Evolutionary conservation across 495 filamentous ascomycete species (phyloP).

Genomic region (Cercophora samala): DNA sequence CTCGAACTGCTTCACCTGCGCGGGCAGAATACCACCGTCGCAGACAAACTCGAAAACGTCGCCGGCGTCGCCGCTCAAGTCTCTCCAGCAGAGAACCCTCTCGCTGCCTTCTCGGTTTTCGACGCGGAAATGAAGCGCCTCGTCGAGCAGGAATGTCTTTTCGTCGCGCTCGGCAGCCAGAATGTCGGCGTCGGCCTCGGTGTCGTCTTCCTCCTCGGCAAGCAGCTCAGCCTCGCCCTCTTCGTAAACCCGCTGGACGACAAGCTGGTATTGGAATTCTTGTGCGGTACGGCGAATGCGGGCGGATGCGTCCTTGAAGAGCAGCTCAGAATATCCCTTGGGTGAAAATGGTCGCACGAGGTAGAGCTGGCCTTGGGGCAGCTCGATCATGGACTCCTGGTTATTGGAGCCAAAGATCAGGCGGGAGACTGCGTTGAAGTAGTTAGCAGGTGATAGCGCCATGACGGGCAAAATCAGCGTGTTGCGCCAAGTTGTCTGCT

Average conservation of each 20-base stretch:
- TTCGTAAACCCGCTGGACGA: conserved; percentile 92
- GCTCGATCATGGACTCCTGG: conserved; percentile 85
- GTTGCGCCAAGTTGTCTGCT: neutral
- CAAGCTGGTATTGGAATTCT: conserved; percentile 94
- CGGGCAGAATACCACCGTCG: conserved; percentile 64
- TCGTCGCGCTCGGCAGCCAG: conserved; percentile 80
- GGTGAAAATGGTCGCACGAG: conserved; percentile 91
- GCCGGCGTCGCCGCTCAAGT: conserved; percentile 86
- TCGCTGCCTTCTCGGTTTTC: conserved; percentile 73
- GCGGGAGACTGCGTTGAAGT: conserved; percentile 66
- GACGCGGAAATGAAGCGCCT: conserved; percentile 81
- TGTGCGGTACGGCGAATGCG: conserved; percentile 88
- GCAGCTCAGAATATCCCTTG: conserved; percentile 96
- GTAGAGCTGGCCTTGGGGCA: conserved; percentile 93
- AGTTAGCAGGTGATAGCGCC: conserved; percentile 16
- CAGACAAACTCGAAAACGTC: conserved; percentile 97
- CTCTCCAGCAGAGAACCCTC: conserved; percentile 88
- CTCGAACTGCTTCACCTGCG: conserved; percentile 76
- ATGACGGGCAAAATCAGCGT: neutral
- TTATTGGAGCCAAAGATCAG: conserved; percentile 90
- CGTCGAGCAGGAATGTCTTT: conserved; percentile 92
- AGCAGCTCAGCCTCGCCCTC: conserved; percentile 91
- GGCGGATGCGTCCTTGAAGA: conserved; percentile 95
- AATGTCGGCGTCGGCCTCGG: conserved; percentile 62
- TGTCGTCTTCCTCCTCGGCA: conserved; percentile 80